Percentiles rank a stretch among this genome's conserved stretches.
Evolutionary conservation across 306 rosid genomes (phyloP).

Genomic region (Prunus dulcis): DNA sequence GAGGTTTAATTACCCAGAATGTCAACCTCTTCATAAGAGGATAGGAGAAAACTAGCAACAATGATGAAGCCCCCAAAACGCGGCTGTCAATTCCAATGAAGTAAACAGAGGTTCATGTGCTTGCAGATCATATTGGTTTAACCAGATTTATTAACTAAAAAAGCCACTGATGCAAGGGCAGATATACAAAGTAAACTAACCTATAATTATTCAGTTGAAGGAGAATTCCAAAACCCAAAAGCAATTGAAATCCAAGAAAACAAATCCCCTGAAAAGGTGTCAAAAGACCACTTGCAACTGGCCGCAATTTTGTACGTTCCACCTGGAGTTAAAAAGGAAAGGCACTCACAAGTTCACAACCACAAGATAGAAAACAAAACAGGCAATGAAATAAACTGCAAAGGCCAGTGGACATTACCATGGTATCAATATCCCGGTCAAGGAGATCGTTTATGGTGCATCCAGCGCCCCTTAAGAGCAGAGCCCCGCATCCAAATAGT

Average conservation of each 20-base stretch:
- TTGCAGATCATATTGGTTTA: not conserved
- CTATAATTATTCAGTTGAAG: conserved; percentile 79
- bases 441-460: conserved; percentile 87
- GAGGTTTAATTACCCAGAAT: conserved; percentile 61
- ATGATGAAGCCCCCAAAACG: conserved; percentile 81
- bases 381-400: not conserved
- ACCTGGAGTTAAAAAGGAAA: conserved; percentile 43
- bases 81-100: conserved; percentile 47
- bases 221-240: conserved; percentile 83
- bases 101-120: not conserved
- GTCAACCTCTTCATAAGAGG: conserved; percentile 94
- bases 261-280: conserved; percentile 83
- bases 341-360: not conserved
- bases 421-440: conserved; percentile 77
- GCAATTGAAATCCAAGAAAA: conserved; percentile 84
- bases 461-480: conserved; percentile 87
- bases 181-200: not conserved
- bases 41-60: conserved; percentile 84
- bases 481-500: conserved; percentile 77
- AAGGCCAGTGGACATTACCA: conserved; percentile 34
- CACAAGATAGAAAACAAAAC: not conserved
- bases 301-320: conserved; percentile 85
- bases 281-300: conserved; percentile 83
- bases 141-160: not conserved
- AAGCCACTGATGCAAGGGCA: no score